Evolutionary conservation across 2,329 filamentous ascomycete species (phyloP).

Genomic region (Uncinocarpus reesii): DNA sequence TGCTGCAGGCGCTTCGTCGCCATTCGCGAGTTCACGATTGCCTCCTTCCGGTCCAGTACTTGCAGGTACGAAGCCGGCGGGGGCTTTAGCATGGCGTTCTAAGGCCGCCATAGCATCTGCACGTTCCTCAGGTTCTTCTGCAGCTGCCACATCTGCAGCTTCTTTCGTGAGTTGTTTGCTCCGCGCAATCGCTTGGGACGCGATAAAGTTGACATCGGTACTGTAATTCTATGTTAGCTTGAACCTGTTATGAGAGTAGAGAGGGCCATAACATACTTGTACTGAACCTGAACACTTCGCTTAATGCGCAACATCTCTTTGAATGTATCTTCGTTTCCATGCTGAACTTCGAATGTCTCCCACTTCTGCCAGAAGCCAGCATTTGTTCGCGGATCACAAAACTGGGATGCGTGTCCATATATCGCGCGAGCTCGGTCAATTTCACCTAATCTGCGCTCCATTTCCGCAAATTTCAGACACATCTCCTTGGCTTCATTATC

Average conservation of each 20-base stretch:
- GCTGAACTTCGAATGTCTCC: slow-evolving; percentile 94
- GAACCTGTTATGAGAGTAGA: neutral
- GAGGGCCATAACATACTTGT: slow-evolving; percentile 52
- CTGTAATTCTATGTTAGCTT: slow-evolving; percentile 27
- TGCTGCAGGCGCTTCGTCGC: slow-evolving; percentile 36
- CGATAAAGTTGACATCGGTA: slow-evolving; percentile 97
- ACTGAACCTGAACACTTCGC: slow-evolving; percentile 91
- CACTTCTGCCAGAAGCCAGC: slow-evolving; percentile 90
- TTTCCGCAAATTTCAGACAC: slow-evolving; percentile 97
- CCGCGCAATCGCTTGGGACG: slow-evolving; percentile 81
- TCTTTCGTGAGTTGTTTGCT: slow-evolving; percentile 49
- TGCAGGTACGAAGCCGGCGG: slow-evolving; percentile 81
- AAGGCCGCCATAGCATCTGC: slow-evolving; percentile 81
- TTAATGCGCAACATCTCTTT: slow-evolving; percentile 99
- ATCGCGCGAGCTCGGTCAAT: slow-evolving; percentile 93
- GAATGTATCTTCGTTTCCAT: slow-evolving; percentile 98
- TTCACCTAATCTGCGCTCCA: slow-evolving; percentile 83
- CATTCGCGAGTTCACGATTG: slow-evolving; percentile 39
- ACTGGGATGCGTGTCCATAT: slow-evolving; percentile 92
- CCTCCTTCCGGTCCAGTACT: slow-evolving; percentile 61
- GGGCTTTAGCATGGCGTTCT: slow-evolving; percentile 78
- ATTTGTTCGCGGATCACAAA: slow-evolving; percentile 87
- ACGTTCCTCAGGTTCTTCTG: slow-evolving; percentile 38
- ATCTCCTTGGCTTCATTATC: slow-evolving; percentile 91
- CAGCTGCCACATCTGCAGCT: slow-evolving; percentile 29